phyloP scores from a whole-genome alignment of 1,139 yeast genomes.

The Nakaseomyces sp. region DNA sequence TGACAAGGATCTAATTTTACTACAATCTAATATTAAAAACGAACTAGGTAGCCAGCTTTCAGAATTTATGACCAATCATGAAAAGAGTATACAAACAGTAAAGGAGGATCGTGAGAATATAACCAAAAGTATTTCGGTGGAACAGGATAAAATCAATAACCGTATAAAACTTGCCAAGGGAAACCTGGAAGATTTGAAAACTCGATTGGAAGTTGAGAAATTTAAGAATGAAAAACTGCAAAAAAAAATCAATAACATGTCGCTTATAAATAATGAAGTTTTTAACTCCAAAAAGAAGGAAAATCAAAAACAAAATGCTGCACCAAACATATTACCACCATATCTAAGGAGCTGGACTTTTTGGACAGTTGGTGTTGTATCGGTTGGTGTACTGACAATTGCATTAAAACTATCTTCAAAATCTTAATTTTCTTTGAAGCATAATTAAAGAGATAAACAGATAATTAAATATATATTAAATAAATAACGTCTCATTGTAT shows the following conservation, averaged over 20 bases:
- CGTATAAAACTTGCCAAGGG: conserved; percentile 19
- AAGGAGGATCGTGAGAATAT: conserved; percentile 20
- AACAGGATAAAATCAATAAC: conserved; percentile 15
- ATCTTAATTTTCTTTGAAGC: neutral
- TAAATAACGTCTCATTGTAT: no score
- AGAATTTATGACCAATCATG: conserved; percentile 14
- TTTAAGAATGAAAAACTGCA: conserved; percentile 17
- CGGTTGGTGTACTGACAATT: conserved; percentile 6
- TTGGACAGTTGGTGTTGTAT: conserved; percentile 6
- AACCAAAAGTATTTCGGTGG: conserved; percentile 12
- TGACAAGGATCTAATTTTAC: conserved; percentile 13
- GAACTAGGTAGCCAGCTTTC: conserved; percentile 15
- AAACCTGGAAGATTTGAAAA: conserved; percentile 24
- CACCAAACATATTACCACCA: neutral
- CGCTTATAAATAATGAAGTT: neutral
- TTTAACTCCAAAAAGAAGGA: neutral
- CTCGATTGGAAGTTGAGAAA: conserved; percentile 23
- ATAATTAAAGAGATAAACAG: neutral
- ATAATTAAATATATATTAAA: neutral
- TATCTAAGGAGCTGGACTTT: conserved; percentile 5
- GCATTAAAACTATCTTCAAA: conserved; percentile 4
- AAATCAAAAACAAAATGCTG: neutral
- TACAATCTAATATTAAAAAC: conserved; percentile 15
- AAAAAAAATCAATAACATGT: neutral
- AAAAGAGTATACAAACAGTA: conserved; percentile 16